Percentiles rank a stretch among this genome's conserved stretches.
phyloP scores from a whole-genome alignment of 1,284 basidiomycete genomes.

The Trametes sp. region DNA sequence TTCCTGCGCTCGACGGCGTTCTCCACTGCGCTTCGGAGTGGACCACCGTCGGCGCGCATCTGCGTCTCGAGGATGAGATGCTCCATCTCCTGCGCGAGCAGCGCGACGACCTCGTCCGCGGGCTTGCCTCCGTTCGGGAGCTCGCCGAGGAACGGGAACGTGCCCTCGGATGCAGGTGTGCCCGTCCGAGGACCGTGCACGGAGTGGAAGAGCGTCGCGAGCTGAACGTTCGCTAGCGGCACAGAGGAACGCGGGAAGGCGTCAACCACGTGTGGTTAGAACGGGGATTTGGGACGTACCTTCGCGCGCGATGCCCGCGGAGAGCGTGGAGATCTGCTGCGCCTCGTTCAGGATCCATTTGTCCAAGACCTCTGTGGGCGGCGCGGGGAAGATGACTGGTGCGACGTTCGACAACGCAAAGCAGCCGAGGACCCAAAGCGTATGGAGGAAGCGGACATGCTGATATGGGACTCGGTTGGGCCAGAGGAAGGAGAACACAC shows the following conservation, averaged over 20 bases:
- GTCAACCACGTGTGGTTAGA: too few species aligned
- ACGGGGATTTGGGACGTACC: too few species aligned
- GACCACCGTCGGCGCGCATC: conserved; percentile 60
- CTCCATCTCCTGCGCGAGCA: conserved; percentile 63
- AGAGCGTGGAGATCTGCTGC: conserved; percentile 43
- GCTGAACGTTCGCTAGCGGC: conserved; percentile 23
- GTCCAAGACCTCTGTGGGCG: conserved; percentile 21
- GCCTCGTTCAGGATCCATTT: conserved; percentile 19
- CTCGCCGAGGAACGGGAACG: conserved; percentile 31
- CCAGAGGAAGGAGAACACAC: conserved; percentile 59
- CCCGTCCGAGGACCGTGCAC: conserved; percentile 33
- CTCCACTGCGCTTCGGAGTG: conserved; percentile 49
- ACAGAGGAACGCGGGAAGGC: neutral
- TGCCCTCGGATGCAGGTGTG: conserved; percentile 26
- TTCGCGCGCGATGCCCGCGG: conserved; percentile 55
- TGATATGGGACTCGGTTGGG: conserved; percentile 75
- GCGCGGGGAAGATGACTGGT: conserved; percentile 63
- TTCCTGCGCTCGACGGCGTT: conserved; percentile 31
- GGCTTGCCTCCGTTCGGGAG: conserved; percentile 22
- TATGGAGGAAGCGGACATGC: conserved; percentile 78
- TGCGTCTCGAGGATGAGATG: conserved; percentile 68
- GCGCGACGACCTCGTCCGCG: conserved; percentile 47
- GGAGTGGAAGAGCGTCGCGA: conserved; percentile 36
- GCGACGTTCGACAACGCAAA: conserved; percentile 74
- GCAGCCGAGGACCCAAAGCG: conserved; percentile 75